A percentile compares a stretch with the other conserved stretches of the same genome.
phyloP scores from a whole-genome alignment of 2,329 filamentous ascomycete genomes.

The Ophiostoma australiae region DNA sequence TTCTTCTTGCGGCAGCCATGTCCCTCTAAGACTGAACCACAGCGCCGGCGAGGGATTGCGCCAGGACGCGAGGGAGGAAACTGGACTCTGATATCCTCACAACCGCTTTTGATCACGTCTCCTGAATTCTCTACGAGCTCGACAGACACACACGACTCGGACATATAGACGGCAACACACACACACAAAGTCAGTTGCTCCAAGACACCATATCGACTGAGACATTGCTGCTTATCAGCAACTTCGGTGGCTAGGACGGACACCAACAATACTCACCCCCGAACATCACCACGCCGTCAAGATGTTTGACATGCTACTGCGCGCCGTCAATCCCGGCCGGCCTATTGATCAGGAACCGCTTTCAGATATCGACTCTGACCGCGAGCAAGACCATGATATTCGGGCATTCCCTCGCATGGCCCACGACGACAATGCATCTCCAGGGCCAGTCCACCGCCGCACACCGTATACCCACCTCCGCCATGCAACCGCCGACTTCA shows the following conservation, averaged over 20 bases:
- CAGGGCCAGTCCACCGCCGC: constrained; percentile 31
- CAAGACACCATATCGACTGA: neutral
- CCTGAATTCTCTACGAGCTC: neutral
- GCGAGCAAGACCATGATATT: constrained; percentile 26
- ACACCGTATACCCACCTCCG: constrained; percentile 38
- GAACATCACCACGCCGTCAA: neutral
- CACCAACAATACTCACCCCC: neutral
- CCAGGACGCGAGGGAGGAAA: constrained; percentile 25
- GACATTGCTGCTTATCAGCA: neutral
- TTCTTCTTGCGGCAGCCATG: constrained; percentile 17
- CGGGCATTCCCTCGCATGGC: constrained; percentile 23
- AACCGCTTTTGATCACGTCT: neutral
- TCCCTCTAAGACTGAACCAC: constrained; percentile 16
- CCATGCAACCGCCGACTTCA: constrained; percentile 61
- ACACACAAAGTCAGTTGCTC: neutral
- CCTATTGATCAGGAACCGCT: constrained; percentile 24
- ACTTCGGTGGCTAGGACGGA: neutral
- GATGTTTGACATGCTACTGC: constrained; percentile 35
- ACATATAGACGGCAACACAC: neutral
- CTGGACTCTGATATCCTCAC: constrained; percentile 1
- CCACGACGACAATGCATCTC: constrained; percentile 23
- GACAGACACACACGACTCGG: neutral
- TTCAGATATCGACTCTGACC: constrained; percentile 27
- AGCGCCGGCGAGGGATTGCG: constrained; percentile 24
- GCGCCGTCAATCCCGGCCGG: constrained; percentile 33